Evolutionary conservation across 1,284 basidiomycete genomes (phyloP), one percentile per base, ranked within the genome.

Genomic region (Rhodofomes roseus): DNA sequence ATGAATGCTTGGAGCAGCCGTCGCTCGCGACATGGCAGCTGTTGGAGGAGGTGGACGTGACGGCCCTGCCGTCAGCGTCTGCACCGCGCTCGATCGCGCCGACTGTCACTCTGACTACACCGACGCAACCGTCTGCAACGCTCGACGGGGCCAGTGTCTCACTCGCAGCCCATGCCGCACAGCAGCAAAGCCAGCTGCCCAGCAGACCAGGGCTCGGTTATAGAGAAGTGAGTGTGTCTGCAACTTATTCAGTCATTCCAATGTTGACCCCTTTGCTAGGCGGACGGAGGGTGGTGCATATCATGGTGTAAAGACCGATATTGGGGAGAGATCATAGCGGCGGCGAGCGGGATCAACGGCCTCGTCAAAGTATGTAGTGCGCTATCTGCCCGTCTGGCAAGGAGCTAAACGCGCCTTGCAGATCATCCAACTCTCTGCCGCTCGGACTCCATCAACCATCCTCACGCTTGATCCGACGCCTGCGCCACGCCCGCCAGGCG

Each of bases 271-370:
- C 27, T 9, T 31, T 37, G 20, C 27, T 31, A 73, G 71, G 92
- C 92, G 1, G 89, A 93, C 61, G 94, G 94, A 9, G 95, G 92
- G 0, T 97, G 95, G 93, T 89, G 88, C 61, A 73, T 98, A 48
- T 90, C 89, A 22, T 98, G 95, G 94, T 97, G 95, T 73, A 92
- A 93, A 68, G 95, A 98, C 66, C 81, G 84, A 61, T 96, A 94
- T 74, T 96, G 94, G 93, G 95, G 95, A 0, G 91, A 95, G 69
- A 71, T 96, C 25, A 77, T 97, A 46, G 93, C 92, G 14, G 86
- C 85, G 0, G 85, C 86, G 1, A 84, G 84, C 55, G 94, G 94
- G 1, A 80, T 84, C 1, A 84, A 78, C 60, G 90, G 92, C 0
- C 73, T 85, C 18, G 78, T 96, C 51, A 92, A 95, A 73, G 92